phyloP scores from a whole-genome alignment of 306 rosid species.

The Malus domestica region DNA sequence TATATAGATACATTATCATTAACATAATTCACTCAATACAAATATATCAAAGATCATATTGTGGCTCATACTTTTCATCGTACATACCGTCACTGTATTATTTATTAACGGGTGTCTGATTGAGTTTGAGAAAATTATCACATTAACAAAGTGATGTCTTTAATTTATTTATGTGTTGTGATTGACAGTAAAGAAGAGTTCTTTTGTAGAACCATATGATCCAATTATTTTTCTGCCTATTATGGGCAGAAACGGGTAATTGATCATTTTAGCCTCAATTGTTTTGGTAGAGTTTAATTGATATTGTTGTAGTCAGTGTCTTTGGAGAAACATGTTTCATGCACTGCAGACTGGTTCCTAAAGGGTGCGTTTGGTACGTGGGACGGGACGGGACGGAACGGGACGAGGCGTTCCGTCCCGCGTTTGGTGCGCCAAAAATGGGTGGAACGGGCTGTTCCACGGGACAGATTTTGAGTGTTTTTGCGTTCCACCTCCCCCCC shows the following conservation, averaged over 20 bases:
- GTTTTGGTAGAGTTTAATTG: too few relatives aligned
- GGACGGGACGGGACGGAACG: too few relatives aligned
- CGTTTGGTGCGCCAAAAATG: too few relatives aligned
- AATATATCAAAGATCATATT: neutral
- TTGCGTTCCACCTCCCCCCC: too few relatives aligned
- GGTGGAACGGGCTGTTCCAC: too few relatives aligned
- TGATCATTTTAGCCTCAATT: neutral
- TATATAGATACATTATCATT: neutral
- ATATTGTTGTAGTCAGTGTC: too few relatives aligned
- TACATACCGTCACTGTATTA: neutral
- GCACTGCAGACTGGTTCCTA: too few relatives aligned
- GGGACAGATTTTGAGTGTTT: too few relatives aligned
- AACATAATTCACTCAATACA: neutral
- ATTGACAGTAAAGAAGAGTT: neutral
- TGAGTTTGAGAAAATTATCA: neutral
- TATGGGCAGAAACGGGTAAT: slow-evolving; percentile 3
- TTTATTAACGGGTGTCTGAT: too few relatives aligned
- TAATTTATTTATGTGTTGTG: neutral
- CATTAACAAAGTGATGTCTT: neutral
- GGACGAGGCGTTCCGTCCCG: too few relatives aligned
- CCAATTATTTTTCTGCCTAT: neutral
- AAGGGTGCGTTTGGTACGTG: too few relatives aligned
- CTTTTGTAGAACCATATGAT: neutral
- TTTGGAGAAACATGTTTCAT: too few relatives aligned
- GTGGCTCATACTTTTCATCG: neutral